Conservation (phyloP, 257 asterid species). For the Przewalskia tangutica region DNA sequence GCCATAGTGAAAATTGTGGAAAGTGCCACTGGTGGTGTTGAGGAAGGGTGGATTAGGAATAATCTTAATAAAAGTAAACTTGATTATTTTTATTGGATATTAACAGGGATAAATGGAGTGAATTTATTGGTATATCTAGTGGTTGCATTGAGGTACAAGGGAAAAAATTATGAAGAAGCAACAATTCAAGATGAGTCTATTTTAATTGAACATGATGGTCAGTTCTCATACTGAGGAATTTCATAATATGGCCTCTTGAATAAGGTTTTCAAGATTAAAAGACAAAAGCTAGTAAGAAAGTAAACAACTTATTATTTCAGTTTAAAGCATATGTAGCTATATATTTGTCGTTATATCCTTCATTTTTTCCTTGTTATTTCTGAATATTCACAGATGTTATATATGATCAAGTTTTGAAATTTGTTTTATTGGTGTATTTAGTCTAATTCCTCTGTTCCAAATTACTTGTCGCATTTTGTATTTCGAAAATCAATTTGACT, state of each 20-base stretch:
- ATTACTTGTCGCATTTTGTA: no score
- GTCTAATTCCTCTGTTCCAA: no score
- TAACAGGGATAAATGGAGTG: slow-evolving; percentile 40
- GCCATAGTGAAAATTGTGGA: slow-evolving; percentile 47
- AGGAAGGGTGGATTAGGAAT: slow-evolving; percentile 52
- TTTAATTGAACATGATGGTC: slow-evolving; percentile 7
- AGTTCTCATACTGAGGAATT: not conserved
- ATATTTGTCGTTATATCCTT: not conserved
- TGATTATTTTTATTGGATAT: slow-evolving; percentile 56
- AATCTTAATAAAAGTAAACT: slow-evolving; percentile 38
- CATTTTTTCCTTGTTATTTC: not conserved
- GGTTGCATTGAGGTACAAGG: slow-evolving; percentile 37
- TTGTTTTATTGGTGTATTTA: not conserved
- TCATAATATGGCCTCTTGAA: not conserved
- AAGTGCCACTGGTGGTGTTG: slow-evolving; percentile 32
- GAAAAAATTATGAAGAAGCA: slow-evolving; percentile 15
- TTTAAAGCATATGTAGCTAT: not conserved
- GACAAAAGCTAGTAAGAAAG: not conserved
- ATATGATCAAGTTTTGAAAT: not conserved
- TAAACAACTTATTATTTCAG: not conserved
- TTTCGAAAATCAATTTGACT: no score
- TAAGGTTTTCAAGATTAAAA: not conserved
- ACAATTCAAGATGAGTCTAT: slow-evolving; percentile 22
- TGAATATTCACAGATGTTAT: not conserved
- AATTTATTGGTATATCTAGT: slow-evolving; percentile 45